phyloP scores from a whole-genome alignment of 2,329 filamentous ascomycete species.

The Coleophoma crateriformis region DNA sequence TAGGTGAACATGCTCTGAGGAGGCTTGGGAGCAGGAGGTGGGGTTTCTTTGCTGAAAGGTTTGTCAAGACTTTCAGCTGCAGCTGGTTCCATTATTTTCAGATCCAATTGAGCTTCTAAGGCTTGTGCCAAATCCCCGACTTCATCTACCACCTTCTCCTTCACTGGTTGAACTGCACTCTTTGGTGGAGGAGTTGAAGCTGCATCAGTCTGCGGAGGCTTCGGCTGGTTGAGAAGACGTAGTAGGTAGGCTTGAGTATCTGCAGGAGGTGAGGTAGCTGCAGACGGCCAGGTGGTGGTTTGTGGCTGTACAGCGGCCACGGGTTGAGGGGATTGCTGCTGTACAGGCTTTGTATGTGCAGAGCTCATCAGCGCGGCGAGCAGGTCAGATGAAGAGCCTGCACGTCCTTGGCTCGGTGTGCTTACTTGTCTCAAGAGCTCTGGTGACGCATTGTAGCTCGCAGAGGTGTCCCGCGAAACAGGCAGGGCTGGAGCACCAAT shows the following conservation, averaged over 20 bases:
- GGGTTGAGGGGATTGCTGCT: constrained; percentile 17
- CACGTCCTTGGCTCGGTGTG: constrained; percentile 11
- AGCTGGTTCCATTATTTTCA: constrained; percentile 24
- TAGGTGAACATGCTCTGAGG: constrained; percentile 53
- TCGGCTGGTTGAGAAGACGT: constrained; percentile 76
- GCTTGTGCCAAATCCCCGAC: constrained; percentile 33
- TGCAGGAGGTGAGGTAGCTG: constrained; percentile 46
- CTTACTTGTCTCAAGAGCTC: constrained; percentile 13
- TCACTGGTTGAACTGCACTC: constrained; percentile 9
- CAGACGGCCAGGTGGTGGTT: constrained; percentile 30
- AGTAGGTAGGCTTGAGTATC: constrained; percentile 84
- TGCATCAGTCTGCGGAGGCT: constrained; percentile 52
- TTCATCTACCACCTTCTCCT: constrained; percentile 26
- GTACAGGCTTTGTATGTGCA: constrained; percentile 16
- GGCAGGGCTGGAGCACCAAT: constrained; percentile 22
- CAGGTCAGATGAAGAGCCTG: constrained; percentile 17
- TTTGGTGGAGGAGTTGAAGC: constrained; percentile 10
- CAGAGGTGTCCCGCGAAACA: constrained; percentile 20
- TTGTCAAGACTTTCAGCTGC: constrained; percentile 15
- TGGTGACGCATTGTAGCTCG: constrained; percentile 13
- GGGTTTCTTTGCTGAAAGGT: constrained; percentile 15
- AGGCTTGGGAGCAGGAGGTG: constrained; percentile 10
- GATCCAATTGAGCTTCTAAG: constrained; percentile 35
- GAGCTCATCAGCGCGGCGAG: constrained; percentile 24
- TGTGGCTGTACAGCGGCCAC: constrained; percentile 16